Conservation (phyloP, 2,329 filamentous ascomycete genomes). For the Sclerotinia trifoliorum region DNA sequence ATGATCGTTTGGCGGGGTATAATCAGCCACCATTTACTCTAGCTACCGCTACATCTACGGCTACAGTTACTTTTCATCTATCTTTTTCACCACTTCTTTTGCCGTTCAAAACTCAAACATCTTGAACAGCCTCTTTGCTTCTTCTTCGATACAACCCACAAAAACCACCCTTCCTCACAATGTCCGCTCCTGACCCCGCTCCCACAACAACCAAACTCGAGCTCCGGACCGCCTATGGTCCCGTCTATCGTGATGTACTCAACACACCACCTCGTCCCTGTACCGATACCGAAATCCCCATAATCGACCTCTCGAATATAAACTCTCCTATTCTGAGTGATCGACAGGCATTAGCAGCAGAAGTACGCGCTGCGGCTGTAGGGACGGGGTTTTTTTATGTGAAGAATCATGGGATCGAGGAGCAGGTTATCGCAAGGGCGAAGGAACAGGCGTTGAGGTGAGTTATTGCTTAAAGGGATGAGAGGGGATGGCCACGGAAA, state of each 20-base stretch:
- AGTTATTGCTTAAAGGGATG: slow-evolving; percentile 13
- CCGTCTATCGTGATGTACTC: slow-evolving; percentile 46
- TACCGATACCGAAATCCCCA: slow-evolving; percentile 46
- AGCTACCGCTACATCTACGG: background rate
- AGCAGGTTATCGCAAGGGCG: slow-evolving; percentile 38
- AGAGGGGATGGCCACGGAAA: too few relatives aligned
- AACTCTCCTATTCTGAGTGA: slow-evolving; percentile 41
- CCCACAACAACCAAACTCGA: slow-evolving; percentile 44
- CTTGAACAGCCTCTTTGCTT: background rate
- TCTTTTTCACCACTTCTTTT: background rate
- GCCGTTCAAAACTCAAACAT: background rate
- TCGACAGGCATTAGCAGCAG: slow-evolving; percentile 42
- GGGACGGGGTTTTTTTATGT: slow-evolving; percentile 51
- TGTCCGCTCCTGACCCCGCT: slow-evolving; percentile 13
- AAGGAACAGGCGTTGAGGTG: slow-evolving; percentile 37
- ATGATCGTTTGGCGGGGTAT: slow-evolving; percentile 5
- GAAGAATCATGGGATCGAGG: slow-evolving; percentile 45
- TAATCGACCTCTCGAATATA: slow-evolving; percentile 46
- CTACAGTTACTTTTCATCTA: background rate
- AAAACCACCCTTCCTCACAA: background rate
- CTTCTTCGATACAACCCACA: background rate
- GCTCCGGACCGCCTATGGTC: slow-evolving; percentile 46
- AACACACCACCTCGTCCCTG: slow-evolving; percentile 44
- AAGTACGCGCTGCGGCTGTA: slow-evolving; percentile 44
- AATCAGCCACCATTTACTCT: background rate